These are phyloP conservation scores for Rhinocladiella similis DNA, from an alignment of 2,329 filamentous ascomycete genomes.

Conservation along the genomic window DNA sequence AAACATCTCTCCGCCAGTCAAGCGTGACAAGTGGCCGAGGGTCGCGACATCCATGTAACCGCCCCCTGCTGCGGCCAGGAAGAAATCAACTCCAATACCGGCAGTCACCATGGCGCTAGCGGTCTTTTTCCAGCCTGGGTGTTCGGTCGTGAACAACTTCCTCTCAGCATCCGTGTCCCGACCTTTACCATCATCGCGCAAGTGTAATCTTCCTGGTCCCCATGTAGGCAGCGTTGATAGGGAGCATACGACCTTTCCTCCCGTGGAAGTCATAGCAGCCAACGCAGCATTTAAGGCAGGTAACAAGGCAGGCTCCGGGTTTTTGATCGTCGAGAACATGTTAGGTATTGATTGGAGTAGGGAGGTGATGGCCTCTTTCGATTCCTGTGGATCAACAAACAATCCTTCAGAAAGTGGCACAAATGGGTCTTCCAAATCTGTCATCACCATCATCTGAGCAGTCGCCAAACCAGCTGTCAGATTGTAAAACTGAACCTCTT, in stretches of 20 bases:
- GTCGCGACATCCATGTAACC: slow-evolving; percentile 92
- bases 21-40: slow-evolving; percentile 80
- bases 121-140: slow-evolving; percentile 81
- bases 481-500: slow-evolving; percentile 98
- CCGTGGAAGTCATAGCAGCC: slow-evolving; percentile 79
- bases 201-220: slow-evolving; percentile 80
- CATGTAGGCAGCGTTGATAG: slow-evolving; percentile 85
- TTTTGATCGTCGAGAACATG: slow-evolving; percentile 85
- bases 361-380: slow-evolving; percentile 80
- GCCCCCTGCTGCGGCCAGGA: slow-evolving; percentile 85
- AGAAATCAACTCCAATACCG: slow-evolving; percentile 90
- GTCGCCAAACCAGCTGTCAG: slow-evolving; percentile 77
- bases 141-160: slow-evolving; percentile 87
- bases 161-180: slow-evolving; percentile 86
- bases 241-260: slow-evolving; percentile 89
- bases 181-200: slow-evolving; percentile 85
- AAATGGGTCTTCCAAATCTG: slow-evolving; percentile 95
- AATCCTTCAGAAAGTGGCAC: slow-evolving; percentile 86
- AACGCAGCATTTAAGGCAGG: slow-evolving; percentile 81
- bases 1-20: slow-evolving; percentile 92
- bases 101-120: slow-evolving; percentile 84
- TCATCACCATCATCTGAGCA: slow-evolving; percentile 98
- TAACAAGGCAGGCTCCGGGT: slow-evolving; percentile 84
- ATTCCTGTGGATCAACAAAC: slow-evolving; percentile 92
- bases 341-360: slow-evolving; percentile 79